Evolutionary conservation across 2,329 filamentous ascomycete genomes (phyloP), one percentile per base, ranked within the genome.

Genomic region (Clonostachys chloroleuca): DNA sequence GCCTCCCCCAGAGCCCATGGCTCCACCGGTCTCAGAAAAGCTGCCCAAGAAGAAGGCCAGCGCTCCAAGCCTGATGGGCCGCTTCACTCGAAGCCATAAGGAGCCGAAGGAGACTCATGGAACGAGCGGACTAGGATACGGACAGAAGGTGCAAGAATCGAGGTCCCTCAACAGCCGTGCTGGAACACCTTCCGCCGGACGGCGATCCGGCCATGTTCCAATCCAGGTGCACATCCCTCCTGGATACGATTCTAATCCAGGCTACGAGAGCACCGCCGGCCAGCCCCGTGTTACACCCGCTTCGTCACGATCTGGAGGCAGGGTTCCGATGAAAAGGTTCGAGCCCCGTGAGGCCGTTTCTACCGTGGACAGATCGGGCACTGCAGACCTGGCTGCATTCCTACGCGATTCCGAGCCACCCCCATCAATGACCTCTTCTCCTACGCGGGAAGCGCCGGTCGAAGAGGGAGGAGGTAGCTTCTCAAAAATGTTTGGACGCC

Each of bases 351-450:
- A 82, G 5, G 66, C 78, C 4, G 65, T 69, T 35, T 63, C 62
- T 7, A 66, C 65, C n/a, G 63, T 63, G 40, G 87, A 66, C n/a
- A 65, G 68, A 42, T 90, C 85, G 3, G 77, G 78, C n/a, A 90
- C 85, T 3, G 77, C 78, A 16, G 87, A 90, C 44, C 66, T 92
- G 41, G 87, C 88, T 1, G 81, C 83, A 45, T 92, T 92, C 61
- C 67, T 94, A 34, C 80, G 77, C 46, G 81, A 82, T 56, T 87
- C 85, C 13, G 83, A 75, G 34, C 86, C 87, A 4, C 83, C 84
- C 2, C 72, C 74, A 13, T 56, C 64, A 20, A 53, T 61, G 24
- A 49, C 56, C 13, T 52, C 57, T 3, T 56, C 56, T 16, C 56
- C 57, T 7, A 49, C 59, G n/a, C 59, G 62, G 18, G 55, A 55